Base-by-base conservation (phyloP, 148 eudicot genomes). In the Beta vulgaris region DNA sequence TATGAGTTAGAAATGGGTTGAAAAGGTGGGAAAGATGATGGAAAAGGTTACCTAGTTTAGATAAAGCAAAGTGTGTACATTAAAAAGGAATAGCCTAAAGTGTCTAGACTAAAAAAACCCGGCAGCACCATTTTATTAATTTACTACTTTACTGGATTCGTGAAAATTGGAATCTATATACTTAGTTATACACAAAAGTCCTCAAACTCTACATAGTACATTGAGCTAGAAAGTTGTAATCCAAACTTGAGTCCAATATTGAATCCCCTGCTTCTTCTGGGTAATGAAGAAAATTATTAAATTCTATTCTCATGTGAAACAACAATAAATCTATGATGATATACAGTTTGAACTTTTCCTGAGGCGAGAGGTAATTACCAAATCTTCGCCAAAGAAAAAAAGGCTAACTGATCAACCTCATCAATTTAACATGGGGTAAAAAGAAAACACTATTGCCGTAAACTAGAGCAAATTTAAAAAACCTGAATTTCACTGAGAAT, bases 401-500 rank as follows among this genome's bases (percentile, higher is more conserved):
- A 57, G 34, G 29, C 37, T 28, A 60, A 55, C 1, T 23, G 23
- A 59, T 42, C 54, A 42, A 18, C 23, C 39, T 40, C 37, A 60
- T 59, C 10, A 59, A 26, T 21, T 65, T 0, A 37, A 37, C 23
- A 21, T 65, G 6, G 26, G 26, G 6, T 10, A 21, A 57, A 57
- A 57, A 14, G 23, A 15, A 15, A 32, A 15, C 12, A 35, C 23
- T 25, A 54, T 55, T 16, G 53, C 15, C 69, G 10, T 16, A 34
- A 53, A 55, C 31, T 34, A 0, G 15, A 59, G 31, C 60, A 14
- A 72, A 61, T n/a, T 53, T 79, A 23, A 79, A 79, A 75, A 72
- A 89, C 92, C 92, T 84, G 85, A 86, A 87, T 68, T 85, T 88
- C 68, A 93, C 91, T 63, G 86, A 53, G 79, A 93, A 91, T 77